Evolutionary conservation across 2,329 filamentous ascomycete species (phyloP), one percentile per base, ranked within the genome.

Genomic region (Stemphylium vesicarium): DNA sequence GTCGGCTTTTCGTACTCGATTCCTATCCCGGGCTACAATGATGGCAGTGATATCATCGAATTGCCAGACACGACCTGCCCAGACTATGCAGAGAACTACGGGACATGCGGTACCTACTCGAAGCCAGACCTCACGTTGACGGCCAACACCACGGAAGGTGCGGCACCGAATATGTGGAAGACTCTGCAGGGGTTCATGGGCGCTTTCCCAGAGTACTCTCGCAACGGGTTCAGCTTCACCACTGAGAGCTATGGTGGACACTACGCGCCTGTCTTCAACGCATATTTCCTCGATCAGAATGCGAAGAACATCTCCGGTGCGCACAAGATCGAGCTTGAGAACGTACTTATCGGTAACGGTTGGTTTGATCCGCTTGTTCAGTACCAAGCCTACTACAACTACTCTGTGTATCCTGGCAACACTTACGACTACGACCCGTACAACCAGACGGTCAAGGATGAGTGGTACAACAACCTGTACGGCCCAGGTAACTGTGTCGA

Each of bases 121-220:
- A 79, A 80, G 50, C 77, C 80, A 0, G 80, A 85, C 55, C 64
- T 78, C 9, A 79, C 77, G 1, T 63, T 83, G 41, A 84, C 82
- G 1, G 80, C 82, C 9, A 84, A 85, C 62, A 77, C 77, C 8
- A 86, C 84, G 1, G 61, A 74, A 13, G 75, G 71, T 49, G 84
- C 84, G 2, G 84, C 84, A 3, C 83, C 83, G 1, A 82, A 82
- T 50, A 84, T 87, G 75, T 87, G 83, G 82, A 84, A 82, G 69
- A 84, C 82, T 0, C 66, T 87, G 22, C 85, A 87, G 64, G 84
- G 84, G 1, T 87, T 88, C 70, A 84, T 86, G 80, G 84, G 84
- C 2, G 84, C 80, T 0, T 87, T 87, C 65, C 84, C 75, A 1
- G 57, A 76, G 31, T 77, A 77, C 57, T 66, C 73, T 0, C 73